Conservation (phyloP, 306 rosid genomes). For the Prunus kanzakura region DNA sequence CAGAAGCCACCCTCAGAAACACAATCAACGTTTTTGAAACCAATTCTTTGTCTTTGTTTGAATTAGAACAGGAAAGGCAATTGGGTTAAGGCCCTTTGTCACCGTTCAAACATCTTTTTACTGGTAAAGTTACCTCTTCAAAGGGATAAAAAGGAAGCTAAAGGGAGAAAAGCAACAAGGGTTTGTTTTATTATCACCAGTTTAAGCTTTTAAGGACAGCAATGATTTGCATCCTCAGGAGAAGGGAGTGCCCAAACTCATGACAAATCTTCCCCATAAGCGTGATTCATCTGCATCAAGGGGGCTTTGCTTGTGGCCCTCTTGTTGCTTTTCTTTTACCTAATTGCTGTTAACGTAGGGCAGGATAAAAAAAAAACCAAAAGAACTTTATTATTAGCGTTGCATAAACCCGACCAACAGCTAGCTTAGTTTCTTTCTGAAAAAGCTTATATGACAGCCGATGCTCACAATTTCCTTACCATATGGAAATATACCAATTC, state of each 20-base stretch:
- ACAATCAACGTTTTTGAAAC: neutral
- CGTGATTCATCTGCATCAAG: conserved; percentile 37
- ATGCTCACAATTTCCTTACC: neutral
- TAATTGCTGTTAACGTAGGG: conserved; percentile 42
- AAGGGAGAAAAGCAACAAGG: conserved; percentile 32
- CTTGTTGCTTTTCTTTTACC: conserved; percentile 31
- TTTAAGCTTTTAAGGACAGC: conserved; percentile 54
- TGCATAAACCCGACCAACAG: neutral
- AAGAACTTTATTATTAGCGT: conserved; percentile 16
- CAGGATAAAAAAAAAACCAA: conserved; percentile 10
- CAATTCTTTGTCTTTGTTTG: conserved; percentile 12
- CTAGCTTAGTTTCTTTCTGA: neutral
- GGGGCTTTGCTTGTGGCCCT: conserved; percentile 19
- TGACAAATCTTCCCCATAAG: conserved; percentile 23
- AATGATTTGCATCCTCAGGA: conserved; percentile 35
- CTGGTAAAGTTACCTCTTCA: conserved; percentile 40
- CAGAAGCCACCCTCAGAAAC: neutral
- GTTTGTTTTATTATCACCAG: conserved; percentile 31
- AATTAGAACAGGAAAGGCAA: conserved; percentile 28
- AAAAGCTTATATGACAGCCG: neutral
- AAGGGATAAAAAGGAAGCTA: conserved; percentile 14
- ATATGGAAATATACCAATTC: conserved; percentile 1
- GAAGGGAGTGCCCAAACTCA: conserved; percentile 28
- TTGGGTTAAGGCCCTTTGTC: conserved; percentile 10
- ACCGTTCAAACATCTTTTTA: conserved; percentile 37